phyloP scores from a whole-genome alignment of 208 protist genomes.

The Trypanosoma platydactyli region DNA sequence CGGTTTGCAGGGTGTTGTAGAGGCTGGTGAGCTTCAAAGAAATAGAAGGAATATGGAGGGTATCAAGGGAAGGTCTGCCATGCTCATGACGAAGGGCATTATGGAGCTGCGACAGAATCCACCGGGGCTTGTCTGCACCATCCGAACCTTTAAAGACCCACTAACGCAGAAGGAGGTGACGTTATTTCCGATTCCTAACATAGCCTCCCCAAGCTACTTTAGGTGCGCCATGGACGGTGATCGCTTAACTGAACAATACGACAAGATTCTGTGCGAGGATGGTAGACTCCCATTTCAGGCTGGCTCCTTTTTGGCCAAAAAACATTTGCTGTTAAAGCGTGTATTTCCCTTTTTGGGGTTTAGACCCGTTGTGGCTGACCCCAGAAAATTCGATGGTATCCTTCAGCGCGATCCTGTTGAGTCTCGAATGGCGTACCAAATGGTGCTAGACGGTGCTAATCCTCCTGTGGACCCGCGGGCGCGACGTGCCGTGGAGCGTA shows the following conservation, averaged over 20 bases:
- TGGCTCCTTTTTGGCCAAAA: slow-evolving; percentile 36
- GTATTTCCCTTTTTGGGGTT: slow-evolving; percentile 73
- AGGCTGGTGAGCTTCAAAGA: background rate
- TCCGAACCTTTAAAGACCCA: slow-evolving; percentile 67
- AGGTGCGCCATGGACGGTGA: slow-evolving; percentile 48
- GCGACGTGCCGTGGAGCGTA: slow-evolving; percentile 72
- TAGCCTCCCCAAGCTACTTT: slow-evolving; percentile 69
- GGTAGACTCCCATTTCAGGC: slow-evolving; percentile 70
- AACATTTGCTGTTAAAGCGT: slow-evolving; percentile 44
- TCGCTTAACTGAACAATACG: slow-evolving; percentile 40
- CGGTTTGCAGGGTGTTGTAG: background rate
- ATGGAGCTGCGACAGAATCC: slow-evolving; percentile 80
- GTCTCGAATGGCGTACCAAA: slow-evolving; percentile 87
- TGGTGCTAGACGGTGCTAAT: slow-evolving; percentile 66
- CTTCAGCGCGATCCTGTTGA: slow-evolving; percentile 69
- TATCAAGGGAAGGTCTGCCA: slow-evolving; percentile 62
- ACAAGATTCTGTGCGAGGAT: slow-evolving; percentile 84
- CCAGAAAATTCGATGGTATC: slow-evolving; percentile 80
- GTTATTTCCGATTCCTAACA: slow-evolving; percentile 75
- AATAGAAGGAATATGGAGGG: slow-evolving; percentile 36
- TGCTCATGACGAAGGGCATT: slow-evolving; percentile 84
- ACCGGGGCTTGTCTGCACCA: slow-evolving; percentile 60
- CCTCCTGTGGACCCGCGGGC: slow-evolving; percentile 81
- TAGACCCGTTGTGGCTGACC: slow-evolving; percentile 48
- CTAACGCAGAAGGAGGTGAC: slow-evolving; percentile 75